Evolutionary conservation across 1,139 yeast species (phyloP).

Genomic region (Debaryomycetaceae sp.): DNA sequence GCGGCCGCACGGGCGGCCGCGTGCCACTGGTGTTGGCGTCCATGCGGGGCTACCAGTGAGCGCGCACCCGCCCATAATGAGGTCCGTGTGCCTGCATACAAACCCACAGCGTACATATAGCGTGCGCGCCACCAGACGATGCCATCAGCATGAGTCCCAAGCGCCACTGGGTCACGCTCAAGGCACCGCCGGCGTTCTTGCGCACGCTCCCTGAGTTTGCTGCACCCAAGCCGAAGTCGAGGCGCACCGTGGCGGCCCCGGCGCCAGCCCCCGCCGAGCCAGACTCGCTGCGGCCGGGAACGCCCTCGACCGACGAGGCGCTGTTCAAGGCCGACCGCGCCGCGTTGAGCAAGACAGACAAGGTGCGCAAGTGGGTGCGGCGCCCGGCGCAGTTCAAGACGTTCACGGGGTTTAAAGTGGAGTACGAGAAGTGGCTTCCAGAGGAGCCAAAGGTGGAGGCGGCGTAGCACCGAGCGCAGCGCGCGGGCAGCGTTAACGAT

Average conservation of each 20-base stretch:
- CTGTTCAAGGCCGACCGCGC: constrained; percentile 20
- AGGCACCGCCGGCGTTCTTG: constrained; percentile 26
- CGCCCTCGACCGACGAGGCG: constrained; percentile 1
- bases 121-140: constrained; percentile 11
- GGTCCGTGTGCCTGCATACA: too few relatives aligned
- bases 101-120: constrained; percentile 1
- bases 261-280: constrained; percentile 1
- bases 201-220: constrained; percentile 33
- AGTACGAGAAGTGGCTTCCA: constrained; percentile 37
- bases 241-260: constrained; percentile 14
- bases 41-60: constrained; percentile 4
- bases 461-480: constrained; percentile 2
- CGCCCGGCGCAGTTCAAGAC: constrained; percentile 44
- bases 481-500: too few relatives aligned
- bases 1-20: constrained; percentile 4
- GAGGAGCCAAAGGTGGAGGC: constrained; percentile 1
- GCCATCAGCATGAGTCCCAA: constrained; percentile 34
- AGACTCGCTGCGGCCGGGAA: neutral
- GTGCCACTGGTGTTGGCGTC: neutral
- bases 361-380: constrained; percentile 48
- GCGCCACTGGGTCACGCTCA: constrained; percentile 31
- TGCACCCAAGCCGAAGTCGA: constrained; percentile 28
- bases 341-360: constrained; percentile 46
- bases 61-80: too few relatives aligned
- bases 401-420: constrained; percentile 55